Evolutionary conservation across 805 yeast genomes (phyloP), one percentile per base, ranked within the genome.

Genomic region (Ogataea saltuana): DNA sequence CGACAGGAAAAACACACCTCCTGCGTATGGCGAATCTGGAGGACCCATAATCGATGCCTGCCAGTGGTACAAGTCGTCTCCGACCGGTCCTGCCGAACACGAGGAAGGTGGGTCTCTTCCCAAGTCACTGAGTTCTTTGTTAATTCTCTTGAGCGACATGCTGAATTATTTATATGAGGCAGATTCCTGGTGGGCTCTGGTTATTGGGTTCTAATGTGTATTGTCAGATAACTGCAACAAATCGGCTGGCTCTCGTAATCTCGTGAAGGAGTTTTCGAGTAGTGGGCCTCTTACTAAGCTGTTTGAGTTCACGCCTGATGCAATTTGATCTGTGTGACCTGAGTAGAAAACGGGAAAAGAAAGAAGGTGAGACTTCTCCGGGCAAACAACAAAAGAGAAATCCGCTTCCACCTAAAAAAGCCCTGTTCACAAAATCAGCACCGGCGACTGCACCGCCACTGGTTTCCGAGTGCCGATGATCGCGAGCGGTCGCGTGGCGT

Each of bases 31-130:
- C 36, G 97, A 87, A 71, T 93, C 98, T 55, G 96, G 80, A 39
- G 99, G 99, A 38, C 99, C 99, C 95, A 93, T 88, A 66, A 93
- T 93, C 33, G 98, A 90, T 31, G 98, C 99, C 72, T 93, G 98
- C 99, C 99, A 93, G 75, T 91, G 98, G 73, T 85, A 93, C 63
- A 91, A 74, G 68, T 91, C 99, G 59, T 93, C 98, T 36, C 97
- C 97, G 34, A 88, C 93, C 58, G 99, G 99, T 31, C 99, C 99
- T 9, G 99, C 99, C 18, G 97, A 89, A 71, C 98, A 93, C 34
- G 97, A 90, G 50, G 97, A 86, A 59, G 98, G 98, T 52, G 99
- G 99, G 67, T 91, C 99, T 76, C 96, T 88, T 67, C 97, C 97
- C 64, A 91, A 78, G 69, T 93, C 99, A 59, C 84, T 83, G 60